These are phyloP conservation scores for Tripterygium wilfordii DNA, from an alignment of 177 flowering plant species.

Conservation along the genomic window DNA sequence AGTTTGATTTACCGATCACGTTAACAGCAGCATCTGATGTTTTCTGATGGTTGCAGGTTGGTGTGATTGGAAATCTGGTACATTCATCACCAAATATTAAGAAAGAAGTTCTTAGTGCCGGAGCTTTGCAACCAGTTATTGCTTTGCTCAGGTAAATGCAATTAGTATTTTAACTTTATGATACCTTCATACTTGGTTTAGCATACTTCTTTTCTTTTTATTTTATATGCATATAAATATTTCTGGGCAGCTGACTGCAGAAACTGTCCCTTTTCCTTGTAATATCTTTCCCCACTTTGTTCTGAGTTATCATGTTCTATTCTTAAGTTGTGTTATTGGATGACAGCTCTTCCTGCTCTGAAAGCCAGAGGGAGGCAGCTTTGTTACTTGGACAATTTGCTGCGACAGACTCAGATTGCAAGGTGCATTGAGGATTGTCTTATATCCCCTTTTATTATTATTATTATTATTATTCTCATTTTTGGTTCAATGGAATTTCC, in stretches of 20 bases:
- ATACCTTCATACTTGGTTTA: neutral
- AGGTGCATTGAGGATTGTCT: slow-evolving; percentile 65
- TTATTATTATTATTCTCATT: too few relatives aligned
- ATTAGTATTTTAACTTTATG: neutral
- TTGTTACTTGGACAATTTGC: slow-evolving; percentile 98
- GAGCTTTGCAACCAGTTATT: slow-evolving; percentile 97
- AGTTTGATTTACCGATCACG: too few relatives aligned
- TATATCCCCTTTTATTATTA: too few relatives aligned
- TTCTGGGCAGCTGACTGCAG: too few relatives aligned
- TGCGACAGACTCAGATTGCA: slow-evolving; percentile 97
- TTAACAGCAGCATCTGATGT: too few relatives aligned
- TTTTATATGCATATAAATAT: too few relatives aligned
- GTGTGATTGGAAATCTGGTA: slow-evolving; percentile 97
- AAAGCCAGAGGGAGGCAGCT: slow-evolving; percentile 99
- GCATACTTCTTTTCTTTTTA: too few relatives aligned
- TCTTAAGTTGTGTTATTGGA: neutral
- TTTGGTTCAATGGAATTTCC: too few relatives aligned
- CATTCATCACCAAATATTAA: slow-evolving; percentile 96
- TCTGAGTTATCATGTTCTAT: too few relatives aligned
- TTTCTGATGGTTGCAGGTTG: slow-evolving; percentile 67
- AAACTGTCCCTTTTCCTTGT: too few relatives aligned
- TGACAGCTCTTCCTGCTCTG: slow-evolving; percentile 90
- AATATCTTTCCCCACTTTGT: too few relatives aligned
- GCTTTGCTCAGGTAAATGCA: slow-evolving; percentile 74
- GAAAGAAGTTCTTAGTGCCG: slow-evolving; percentile 93